Evolutionary conservation across 2,329 filamentous ascomycete genomes (phyloP), one percentile per base, ranked within the genome.

Genomic region (Fusarium fujikuroi): DNA sequence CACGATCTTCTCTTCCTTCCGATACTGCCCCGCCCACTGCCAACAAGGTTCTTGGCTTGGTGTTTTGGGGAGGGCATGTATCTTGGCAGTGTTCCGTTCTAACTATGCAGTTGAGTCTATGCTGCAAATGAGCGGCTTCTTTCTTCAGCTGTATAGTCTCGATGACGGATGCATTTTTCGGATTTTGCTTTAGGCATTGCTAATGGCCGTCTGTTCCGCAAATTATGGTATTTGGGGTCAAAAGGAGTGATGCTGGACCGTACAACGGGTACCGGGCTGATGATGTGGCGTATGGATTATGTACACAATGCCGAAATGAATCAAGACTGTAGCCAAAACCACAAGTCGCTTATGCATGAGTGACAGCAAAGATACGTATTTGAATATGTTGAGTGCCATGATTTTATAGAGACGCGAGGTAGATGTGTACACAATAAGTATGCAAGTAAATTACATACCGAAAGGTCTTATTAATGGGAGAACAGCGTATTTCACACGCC

Each of bases 221-320:
- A 60, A 46, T 64, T 59, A 69, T 73, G 71, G 69, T 76, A 50
- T 59, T 53, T 50, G 58, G 52, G 57, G 60, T 74, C 50, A 69
- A 78, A 78, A 71, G 62, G 63, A 71, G 69, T 70, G 69, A 61
- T 65, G 64, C 61, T 60, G 66, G 67, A 57, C 69, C 58, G 60
- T 59, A 66, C 37, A 46, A 63, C 65, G 69, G 70, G 72, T 66
- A 60, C 62, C 69, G 54, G 60, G 66, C 70, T 72, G 75, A 74
- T 76, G 72, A 75, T 69, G 58, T 77, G 67, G 74, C 73, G 76
- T 72, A 76, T 69, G 73, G 75, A 60, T 67, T 72, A 73, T 78
- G 75, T 78, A 78, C 65, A 74, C 76, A 73, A 78, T 76, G 74
- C 73, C 75, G 71, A 73, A 78, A 78, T 77, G 77, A 69, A 76